A percentile compares a stretch with the other conserved stretches of the same genome.
Conservation (phyloP, 1,284 basidiomycete genomes). For the Microstroma glucosiphilum region DNA sequence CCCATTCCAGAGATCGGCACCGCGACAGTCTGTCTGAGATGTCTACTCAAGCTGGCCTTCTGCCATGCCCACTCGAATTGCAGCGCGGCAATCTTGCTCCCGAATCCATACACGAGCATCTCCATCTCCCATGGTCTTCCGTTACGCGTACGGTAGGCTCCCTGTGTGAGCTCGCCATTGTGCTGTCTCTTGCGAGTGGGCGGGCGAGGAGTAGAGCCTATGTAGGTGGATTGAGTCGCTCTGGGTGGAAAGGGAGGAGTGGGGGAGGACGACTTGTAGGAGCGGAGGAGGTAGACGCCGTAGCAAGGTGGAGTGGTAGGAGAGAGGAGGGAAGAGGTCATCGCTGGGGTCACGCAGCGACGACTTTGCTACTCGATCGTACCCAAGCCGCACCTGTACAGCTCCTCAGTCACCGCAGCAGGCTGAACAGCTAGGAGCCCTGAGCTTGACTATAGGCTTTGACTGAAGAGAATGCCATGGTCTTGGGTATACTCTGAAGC, state of each 20-base stretch:
- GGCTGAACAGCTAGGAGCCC: too few species aligned
- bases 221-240: slow-evolving; percentile 56
- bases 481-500: too few species aligned
- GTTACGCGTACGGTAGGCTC: slow-evolving; percentile 67
- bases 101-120: slow-evolving; percentile 80
- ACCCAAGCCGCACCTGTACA: too few species aligned
- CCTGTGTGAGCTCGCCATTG: slow-evolving; percentile 71
- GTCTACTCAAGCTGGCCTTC: slow-evolving; percentile 58
- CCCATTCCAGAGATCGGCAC: too few species aligned
- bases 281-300: slow-evolving; percentile 76
- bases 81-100: slow-evolving; percentile 72
- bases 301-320: slow-evolving; percentile 65
- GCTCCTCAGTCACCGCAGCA: too few species aligned
- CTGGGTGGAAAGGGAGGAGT: slow-evolving; percentile 5
- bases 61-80: slow-evolving; percentile 89
- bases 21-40: slow-evolving; percentile 40
- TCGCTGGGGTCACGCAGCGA: too few species aligned
- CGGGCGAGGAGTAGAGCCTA: slow-evolving; percentile 76
- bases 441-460: too few species aligned
- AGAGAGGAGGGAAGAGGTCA: too few species aligned
- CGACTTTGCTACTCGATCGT: too few species aligned
- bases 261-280: slow-evolving; percentile 53
- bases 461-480: too few species aligned
- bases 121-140: slow-evolving; percentile 83
- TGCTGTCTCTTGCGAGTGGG: slow-evolving; percentile 74